phyloP scores from a whole-genome alignment of 805 yeast genomes.

The Gaillardinia entomophila region DNA sequence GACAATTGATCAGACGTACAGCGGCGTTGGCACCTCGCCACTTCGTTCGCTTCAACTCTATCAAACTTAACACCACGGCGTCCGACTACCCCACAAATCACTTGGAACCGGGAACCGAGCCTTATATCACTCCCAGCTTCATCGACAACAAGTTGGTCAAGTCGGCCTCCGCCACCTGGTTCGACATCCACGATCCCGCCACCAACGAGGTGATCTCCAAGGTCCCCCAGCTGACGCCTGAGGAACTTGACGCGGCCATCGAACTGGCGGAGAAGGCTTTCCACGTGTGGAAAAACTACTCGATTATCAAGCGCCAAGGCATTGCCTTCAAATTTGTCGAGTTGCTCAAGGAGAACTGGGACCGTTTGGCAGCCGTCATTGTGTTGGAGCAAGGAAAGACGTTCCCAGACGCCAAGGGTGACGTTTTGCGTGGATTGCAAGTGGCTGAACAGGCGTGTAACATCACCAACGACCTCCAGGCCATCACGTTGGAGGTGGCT shows the following conservation, averaged over 20 bases:
- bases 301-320: slow-evolving; percentile 59
- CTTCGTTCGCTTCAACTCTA: background rate
- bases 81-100: slow-evolving; percentile 38
- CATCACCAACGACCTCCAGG: slow-evolving; percentile 59
- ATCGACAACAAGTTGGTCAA: slow-evolving; percentile 46
- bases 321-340: slow-evolving; percentile 64
- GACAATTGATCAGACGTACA: background rate
- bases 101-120: slow-evolving; percentile 26
- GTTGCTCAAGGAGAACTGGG: slow-evolving; percentile 60
- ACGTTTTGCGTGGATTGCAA: slow-evolving; percentile 70
- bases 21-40: too few relatives aligned
- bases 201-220: slow-evolving; percentile 59
- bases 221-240: slow-evolving; percentile 68
- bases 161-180: slow-evolving; percentile 49
- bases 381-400: slow-evolving; percentile 61
- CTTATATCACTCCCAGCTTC: slow-evolving; percentile 47
- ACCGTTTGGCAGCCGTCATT: slow-evolving; percentile 54
- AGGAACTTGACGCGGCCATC: slow-evolving; percentile 61
- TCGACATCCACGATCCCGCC: slow-evolving; percentile 71
- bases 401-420: slow-evolving; percentile 66
- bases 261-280: slow-evolving; percentile 62
- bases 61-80: slow-evolving; percentile 25
- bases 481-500: slow-evolving; percentile 60
- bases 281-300: slow-evolving; percentile 46
- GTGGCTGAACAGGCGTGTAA: slow-evolving; percentile 74